phyloP scores from a whole-genome alignment of 371 early-diverging fungal species.

The Mucor irregularis region DNA sequence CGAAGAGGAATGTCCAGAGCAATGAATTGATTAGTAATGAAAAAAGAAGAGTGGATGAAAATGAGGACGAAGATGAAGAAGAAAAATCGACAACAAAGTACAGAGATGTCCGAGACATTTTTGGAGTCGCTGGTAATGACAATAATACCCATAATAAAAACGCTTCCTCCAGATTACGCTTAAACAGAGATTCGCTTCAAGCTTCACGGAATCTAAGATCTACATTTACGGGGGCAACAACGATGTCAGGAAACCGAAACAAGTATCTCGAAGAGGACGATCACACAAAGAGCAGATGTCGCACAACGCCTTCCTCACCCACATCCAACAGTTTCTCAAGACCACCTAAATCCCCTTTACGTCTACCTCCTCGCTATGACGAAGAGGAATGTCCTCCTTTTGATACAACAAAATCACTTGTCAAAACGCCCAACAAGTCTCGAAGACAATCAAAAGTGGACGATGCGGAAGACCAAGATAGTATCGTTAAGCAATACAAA shows the following conservation, averaged over 20 bases:
- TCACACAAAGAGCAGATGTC: conserved; percentile 8
- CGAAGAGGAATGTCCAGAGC: too few relatives aligned
- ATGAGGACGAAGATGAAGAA: too few relatives aligned
- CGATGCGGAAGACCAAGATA: not conserved
- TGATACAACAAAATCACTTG: conserved; percentile 19
- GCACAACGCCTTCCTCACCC: conserved; percentile 18
- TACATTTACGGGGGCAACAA: not conserved
- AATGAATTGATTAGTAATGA: not conserved
- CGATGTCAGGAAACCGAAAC: too few relatives aligned
- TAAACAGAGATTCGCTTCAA: conserved; percentile 13
- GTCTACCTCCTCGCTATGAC: conserved; percentile 11
- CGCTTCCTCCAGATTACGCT: not conserved
- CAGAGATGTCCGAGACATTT: conserved; percentile 41
- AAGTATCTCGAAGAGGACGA: conserved; percentile 3
- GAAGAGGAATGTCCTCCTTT: conserved; percentile 8
- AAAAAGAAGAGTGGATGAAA: not conserved
- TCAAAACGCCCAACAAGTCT: too few relatives aligned
- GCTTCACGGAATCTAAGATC: not conserved
- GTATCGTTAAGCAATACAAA: not conserved
- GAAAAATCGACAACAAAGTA: conserved; percentile 16
- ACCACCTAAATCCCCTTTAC: conserved; percentile 47
- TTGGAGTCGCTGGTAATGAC: too few relatives aligned
- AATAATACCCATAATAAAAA: not conserved
- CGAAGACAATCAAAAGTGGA: too few relatives aligned
- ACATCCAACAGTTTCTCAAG: conserved; percentile 21